Evolutionary conservation across 768 basidiomycete genomes (phyloP).

Genomic region (Mycena galopus): DNA sequence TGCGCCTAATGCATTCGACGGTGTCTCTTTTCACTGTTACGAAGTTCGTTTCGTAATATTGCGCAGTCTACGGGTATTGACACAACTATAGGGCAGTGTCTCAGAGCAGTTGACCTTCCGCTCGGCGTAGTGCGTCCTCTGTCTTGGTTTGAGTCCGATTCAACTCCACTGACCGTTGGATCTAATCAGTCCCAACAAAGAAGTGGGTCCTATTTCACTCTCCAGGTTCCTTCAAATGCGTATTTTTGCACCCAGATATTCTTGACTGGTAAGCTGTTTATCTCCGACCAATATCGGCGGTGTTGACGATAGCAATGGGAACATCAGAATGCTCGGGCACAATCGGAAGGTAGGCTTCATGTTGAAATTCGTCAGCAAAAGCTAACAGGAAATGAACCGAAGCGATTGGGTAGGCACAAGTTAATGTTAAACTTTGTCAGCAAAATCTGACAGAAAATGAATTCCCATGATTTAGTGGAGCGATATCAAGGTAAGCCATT

Average conservation of each 20-base stretch:
- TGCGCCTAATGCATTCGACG: conserved; percentile 67
- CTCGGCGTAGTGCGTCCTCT: conserved; percentile 50
- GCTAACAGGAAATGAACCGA: too few species aligned
- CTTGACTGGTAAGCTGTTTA: conserved; percentile 56
- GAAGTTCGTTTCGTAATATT: conserved; percentile 41
- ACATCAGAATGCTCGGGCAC: conserved; percentile 72
- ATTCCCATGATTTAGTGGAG: conserved; percentile 56
- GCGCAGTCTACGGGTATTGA: background rate
- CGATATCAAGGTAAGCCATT: conserved; percentile 72
- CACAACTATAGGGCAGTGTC: conserved; percentile 55
- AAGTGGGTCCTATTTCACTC: conserved; percentile 7
- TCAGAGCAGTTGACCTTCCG: conserved; percentile 69
- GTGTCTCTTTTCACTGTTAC: conserved; percentile 83
- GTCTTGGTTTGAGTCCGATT: background rate
- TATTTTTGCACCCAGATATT: conserved; percentile 46
- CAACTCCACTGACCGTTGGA: background rate
- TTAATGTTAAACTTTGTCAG: too few species aligned
- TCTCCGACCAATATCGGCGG: background rate
- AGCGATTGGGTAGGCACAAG: too few species aligned
- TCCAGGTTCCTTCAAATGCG: background rate
- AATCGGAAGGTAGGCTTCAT: conserved; percentile 56
- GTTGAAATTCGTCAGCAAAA: conserved; percentile 12
- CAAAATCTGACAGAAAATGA: too few species aligned
- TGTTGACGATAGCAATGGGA: background rate
- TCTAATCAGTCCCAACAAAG: conserved; percentile 26